Evolutionary conservation across 169 alveolate genomes (phyloP).

Genomic region (Plasmodium berghei): DNA sequence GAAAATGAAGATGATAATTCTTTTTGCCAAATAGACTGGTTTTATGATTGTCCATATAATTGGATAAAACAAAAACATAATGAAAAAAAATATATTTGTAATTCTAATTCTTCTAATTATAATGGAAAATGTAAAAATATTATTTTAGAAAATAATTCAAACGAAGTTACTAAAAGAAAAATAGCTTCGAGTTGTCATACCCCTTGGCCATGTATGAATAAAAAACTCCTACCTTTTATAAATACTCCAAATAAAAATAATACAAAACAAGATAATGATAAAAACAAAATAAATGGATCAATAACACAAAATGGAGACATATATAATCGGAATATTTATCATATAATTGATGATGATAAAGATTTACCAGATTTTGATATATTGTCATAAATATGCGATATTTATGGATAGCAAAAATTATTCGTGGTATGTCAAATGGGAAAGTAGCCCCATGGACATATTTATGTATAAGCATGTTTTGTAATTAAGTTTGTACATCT

Average conservation of each 20-base stretch:
- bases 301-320: conserved; percentile 26
- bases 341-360: conserved; percentile 12
- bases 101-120: conserved; percentile 8
- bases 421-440: too few relatives aligned
- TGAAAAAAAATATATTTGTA: conserved; percentile 22
- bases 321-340: neutral
- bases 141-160: conserved; percentile 8
- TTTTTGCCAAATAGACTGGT: conserved; percentile 62
- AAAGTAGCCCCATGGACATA: too few relatives aligned
- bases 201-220: conserved; percentile 72
- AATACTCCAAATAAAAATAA: too few relatives aligned
- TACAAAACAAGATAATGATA: neutral
- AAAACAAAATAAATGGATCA: conserved; percentile 13
- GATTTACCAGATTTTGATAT: conserved; percentile 19
- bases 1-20: conserved; percentile 7
- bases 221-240: neutral
- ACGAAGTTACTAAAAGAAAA: conserved; percentile 50
- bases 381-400: neutral
- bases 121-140: conserved; percentile 53
- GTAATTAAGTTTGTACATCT: too few relatives aligned
- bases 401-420: too few relatives aligned
- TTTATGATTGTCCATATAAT: conserved; percentile 25
- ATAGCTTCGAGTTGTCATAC: conserved; percentile 61
- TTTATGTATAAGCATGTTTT: too few relatives aligned
- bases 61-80: conserved; percentile 23